Evolutionary conservation across 495 filamentous ascomycete species (phyloP), one percentile per base, ranked within the genome.

Genomic region (Umbilicaria muhlenbergii): DNA sequence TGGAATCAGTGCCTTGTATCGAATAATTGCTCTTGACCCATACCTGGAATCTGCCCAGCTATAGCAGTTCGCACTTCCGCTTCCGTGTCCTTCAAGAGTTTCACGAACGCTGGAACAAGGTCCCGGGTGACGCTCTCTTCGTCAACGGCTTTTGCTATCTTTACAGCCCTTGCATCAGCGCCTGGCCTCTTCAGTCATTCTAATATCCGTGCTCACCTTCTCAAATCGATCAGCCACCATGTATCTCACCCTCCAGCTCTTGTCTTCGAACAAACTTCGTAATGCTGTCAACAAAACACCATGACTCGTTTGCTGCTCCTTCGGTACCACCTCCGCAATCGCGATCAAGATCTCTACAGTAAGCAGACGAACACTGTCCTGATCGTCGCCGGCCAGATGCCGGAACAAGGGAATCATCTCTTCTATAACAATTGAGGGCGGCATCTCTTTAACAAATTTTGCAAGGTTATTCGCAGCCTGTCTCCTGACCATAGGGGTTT

Each of bases 401-500:
- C 96, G 88, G 67, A 96, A 96, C 43, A 95, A 74, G 59, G 89
- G 87, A 66, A 98, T 95, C 85, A 98, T 95, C 65, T 98, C 91
- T 31, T 93, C 83, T 50, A 96, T 87, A 47, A 96, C 83, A 51
- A 94, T 78, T 40, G 77, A 69, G 19, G 86, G 74, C 15, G 86
- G 77, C 87, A 95, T 92, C 57, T 84, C 84, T 67, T 92, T 93
- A 46, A 96, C 86, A 49, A 98, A 96, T 60, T 95, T 98, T 46
- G 88, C 83, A 51, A 98, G 68, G 66, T 96, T 87, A 64, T 86
- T 94, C 31, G 91, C 91, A 18, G 91, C 80, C 63, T 94, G 86
- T 70, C 91, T 81, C 61, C 91, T 78, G 48, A 98, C 91, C 91
- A 98, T 98, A 11, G 91, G 91, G 11, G 91, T 96, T 56, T 98